phyloP scores from a whole-genome alignment of 768 basidiomycete genomes.

The Albatrellus ellisii region DNA sequence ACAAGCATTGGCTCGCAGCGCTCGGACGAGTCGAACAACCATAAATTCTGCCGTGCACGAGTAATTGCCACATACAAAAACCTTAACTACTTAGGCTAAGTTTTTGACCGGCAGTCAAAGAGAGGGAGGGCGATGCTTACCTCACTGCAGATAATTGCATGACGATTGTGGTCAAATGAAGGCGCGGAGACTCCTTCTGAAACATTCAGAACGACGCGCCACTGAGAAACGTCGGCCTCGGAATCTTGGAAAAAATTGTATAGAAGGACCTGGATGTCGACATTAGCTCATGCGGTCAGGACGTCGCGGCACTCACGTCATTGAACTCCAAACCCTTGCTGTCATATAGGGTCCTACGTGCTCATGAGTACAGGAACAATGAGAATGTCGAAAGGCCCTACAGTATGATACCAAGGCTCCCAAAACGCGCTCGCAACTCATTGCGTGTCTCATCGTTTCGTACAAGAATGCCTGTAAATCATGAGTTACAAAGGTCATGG shows the following conservation, averaged over 20 bases:
- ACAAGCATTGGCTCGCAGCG: slow-evolving; percentile 28
- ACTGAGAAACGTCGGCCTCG: slow-evolving; percentile 18
- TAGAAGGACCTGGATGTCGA: slow-evolving; percentile 45
- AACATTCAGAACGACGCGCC: too few relatives aligned
- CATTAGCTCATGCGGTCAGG: background rate
- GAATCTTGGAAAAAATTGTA: slow-evolving; percentile 72
- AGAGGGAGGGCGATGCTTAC: background rate
- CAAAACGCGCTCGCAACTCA: slow-evolving; percentile 35
- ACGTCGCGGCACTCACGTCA: slow-evolving; percentile 26
- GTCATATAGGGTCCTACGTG: slow-evolving; percentile 45
- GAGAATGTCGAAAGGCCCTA: slow-evolving; percentile 24
- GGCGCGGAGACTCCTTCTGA: too few relatives aligned
- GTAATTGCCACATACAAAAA: slow-evolving; percentile 61
- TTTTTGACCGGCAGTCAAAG: slow-evolving; percentile 42
- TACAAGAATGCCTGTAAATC: slow-evolving; percentile 57
- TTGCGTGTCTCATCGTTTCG: slow-evolving; percentile 42
- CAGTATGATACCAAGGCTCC: slow-evolving; percentile 46
- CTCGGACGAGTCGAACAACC: slow-evolving; percentile 55
- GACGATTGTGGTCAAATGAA: slow-evolving; percentile 33
- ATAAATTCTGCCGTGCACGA: slow-evolving; percentile 51
- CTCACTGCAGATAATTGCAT: slow-evolving; percentile 21
- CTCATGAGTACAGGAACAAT: too few relatives aligned
- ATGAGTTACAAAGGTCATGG: too few relatives aligned
- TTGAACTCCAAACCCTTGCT: slow-evolving; percentile 60
- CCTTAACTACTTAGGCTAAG: slow-evolving; percentile 49